Conservation (phyloP, 306 rosid species). For the Sophora flavescens region DNA sequence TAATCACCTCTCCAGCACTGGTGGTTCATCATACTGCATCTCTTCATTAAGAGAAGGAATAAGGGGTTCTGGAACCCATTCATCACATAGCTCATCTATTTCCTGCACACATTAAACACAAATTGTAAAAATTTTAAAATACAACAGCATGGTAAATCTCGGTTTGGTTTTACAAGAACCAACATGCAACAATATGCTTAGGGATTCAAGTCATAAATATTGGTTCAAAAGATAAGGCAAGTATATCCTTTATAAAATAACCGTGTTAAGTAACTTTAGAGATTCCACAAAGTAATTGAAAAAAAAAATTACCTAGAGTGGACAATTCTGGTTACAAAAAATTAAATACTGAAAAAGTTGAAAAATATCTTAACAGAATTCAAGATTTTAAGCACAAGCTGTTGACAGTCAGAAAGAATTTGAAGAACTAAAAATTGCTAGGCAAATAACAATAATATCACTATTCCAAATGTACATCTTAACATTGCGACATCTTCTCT, state of each 20-base stretch:
- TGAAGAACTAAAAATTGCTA: not conserved
- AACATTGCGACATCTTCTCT: constrained; percentile 24
- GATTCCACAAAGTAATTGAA: constrained; percentile 4
- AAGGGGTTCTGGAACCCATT: constrained; percentile 97
- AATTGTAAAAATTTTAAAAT: constrained; percentile 16
- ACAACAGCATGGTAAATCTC: constrained; percentile 6
- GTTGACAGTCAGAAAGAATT: constrained; percentile 8
- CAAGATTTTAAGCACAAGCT: constrained; percentile 12
- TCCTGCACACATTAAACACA: constrained; percentile 63
- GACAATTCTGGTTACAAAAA: not conserved
- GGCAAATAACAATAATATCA: constrained; percentile 28
- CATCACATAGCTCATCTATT: constrained; percentile 91
- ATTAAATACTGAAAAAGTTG: constrained; percentile 13
- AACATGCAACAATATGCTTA: constrained; percentile 21
- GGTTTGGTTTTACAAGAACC: not conserved
- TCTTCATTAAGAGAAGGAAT: constrained; percentile 84
- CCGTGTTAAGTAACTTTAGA: not conserved
- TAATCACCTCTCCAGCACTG: constrained; percentile 89
- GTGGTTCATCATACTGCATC: constrained; percentile 75
- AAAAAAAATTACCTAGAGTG: not conserved
- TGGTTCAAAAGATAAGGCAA: not conserved
- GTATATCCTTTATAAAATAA: constrained; percentile 17
- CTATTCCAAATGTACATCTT: constrained; percentile 21
- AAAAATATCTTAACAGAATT: constrained; percentile 30
- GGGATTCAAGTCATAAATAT: constrained; percentile 18